Percentiles rank a stretch among this genome's conserved stretches.
These are phyloP conservation scores for Suillus bovinus DNA, from an alignment of 768 basidiomycete genomes.

Conservation along the genomic window DNA sequence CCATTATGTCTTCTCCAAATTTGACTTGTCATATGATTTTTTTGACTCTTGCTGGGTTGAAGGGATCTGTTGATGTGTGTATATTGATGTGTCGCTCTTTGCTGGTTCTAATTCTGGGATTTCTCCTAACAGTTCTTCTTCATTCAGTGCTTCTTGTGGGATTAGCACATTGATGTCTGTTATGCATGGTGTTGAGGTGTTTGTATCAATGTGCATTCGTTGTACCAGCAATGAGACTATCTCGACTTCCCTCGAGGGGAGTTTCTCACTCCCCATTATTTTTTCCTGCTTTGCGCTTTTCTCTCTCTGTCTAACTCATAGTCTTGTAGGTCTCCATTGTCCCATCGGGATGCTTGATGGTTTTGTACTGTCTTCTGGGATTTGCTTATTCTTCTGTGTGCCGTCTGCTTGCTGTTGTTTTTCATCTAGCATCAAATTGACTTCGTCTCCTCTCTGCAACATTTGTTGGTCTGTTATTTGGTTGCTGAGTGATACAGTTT, in stretches of 20 bases:
- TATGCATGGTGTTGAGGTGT: too few species aligned
- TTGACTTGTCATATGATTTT: slow-evolving; percentile 14
- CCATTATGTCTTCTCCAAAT: fast-evolving
- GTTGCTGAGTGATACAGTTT: fast-evolving
- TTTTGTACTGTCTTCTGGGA: background rate
- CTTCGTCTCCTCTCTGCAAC: background rate
- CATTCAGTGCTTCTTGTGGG: too few species aligned
- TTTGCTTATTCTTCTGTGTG: too few species aligned
- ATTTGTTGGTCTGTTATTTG: background rate
- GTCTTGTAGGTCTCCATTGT: background rate
- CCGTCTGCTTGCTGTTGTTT: background rate
- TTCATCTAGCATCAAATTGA: background rate
- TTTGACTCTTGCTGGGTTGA: slow-evolving; percentile 17
- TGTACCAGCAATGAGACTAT: too few species aligned
- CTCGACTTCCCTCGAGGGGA: background rate
- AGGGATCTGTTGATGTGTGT: background rate
- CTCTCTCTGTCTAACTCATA: too few species aligned
- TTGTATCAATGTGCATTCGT: too few species aligned
- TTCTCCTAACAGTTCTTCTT: background rate
- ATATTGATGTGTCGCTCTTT: background rate
- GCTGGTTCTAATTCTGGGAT: background rate
- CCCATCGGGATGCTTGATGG: background rate
- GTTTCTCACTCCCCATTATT: background rate
- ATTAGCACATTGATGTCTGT: too few species aligned
- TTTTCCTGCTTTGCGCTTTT: background rate